Evolutionary conservation across 331 rosid species (phyloP).

Genomic region (Arachis monticola): DNA sequence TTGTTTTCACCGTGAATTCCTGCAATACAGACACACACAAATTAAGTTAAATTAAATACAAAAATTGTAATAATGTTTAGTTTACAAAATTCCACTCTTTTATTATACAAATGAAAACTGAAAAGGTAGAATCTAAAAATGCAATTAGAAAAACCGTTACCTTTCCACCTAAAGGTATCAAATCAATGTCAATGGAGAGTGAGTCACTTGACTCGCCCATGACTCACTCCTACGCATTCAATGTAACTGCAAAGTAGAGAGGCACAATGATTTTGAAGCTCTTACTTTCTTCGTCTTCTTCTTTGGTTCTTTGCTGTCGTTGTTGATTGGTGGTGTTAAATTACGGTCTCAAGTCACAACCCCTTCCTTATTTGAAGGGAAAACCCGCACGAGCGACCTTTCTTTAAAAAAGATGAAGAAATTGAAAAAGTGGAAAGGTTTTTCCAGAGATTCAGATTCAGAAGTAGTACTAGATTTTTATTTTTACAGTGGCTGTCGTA

Average conservation of each 20-base stretch:
- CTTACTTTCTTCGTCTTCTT: slow-evolving; percentile 3
- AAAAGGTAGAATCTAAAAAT: background rate
- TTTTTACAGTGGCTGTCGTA: slow-evolving; percentile 36
- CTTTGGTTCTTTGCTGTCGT: slow-evolving; percentile 11
- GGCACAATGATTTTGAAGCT: slow-evolving; percentile 3
- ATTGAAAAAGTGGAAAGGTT: background rate
- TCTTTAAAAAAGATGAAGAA: background rate
- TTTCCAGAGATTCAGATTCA: too few relatives aligned
- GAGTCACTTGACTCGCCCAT: slow-evolving; percentile 83
- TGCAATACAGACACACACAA: slow-evolving; percentile 34
- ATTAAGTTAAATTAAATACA: background rate
- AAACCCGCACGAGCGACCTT: slow-evolving; percentile 48
- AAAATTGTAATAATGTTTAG: background rate
- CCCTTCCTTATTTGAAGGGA: slow-evolving; percentile 31
- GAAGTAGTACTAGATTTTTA: slow-evolving; percentile 6
- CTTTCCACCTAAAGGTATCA: slow-evolving; percentile 80
- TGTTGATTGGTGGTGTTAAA: slow-evolving; percentile 20
- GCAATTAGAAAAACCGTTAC: slow-evolving; percentile 33
- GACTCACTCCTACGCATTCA: slow-evolving; percentile 37
- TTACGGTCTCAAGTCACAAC: slow-evolving; percentile 31
- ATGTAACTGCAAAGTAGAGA: slow-evolving; percentile 19
- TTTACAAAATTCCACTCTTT: background rate
- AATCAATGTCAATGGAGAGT: slow-evolving; percentile 75
- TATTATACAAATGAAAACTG: background rate
- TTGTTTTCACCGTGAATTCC: slow-evolving; percentile 82